These are phyloP conservation scores for Auriscalpium orientale DNA, from an alignment of 768 basidiomycete genomes.

Conservation along the genomic window DNA sequence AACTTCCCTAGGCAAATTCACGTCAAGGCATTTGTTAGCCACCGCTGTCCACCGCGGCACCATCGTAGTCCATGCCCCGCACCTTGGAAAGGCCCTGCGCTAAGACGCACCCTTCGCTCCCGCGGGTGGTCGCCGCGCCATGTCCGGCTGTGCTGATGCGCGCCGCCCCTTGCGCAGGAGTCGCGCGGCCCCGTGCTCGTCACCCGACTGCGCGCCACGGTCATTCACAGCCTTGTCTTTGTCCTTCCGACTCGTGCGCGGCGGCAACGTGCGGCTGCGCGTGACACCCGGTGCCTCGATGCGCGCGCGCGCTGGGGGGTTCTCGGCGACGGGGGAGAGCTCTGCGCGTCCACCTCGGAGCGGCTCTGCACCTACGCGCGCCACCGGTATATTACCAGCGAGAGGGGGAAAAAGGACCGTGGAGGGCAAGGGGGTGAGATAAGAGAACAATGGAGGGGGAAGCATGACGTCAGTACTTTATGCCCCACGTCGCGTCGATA, in stretches of 20 bases:
- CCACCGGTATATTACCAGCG: conserved; percentile 16
- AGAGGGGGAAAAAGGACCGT: conserved; percentile 22
- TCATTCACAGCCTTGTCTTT: not conserved
- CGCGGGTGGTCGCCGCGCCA: not conserved
- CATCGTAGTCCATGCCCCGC: no score
- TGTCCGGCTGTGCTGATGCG: not conserved
- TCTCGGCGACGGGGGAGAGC: conserved; percentile 44
- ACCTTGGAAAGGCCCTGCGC: no score
- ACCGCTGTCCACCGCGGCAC: no score
- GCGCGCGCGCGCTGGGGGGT: conserved; percentile 19
- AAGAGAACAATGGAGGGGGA: not conserved
- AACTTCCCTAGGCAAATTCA: no score
- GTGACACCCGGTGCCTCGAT: conserved; percentile 34
- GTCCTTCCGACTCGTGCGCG: not conserved
- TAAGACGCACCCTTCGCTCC: not conserved
- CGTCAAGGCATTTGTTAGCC: no score
- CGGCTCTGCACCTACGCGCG: not conserved
- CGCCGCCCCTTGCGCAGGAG: not conserved
- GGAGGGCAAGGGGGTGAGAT: not conserved
- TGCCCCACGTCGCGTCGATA: not conserved
- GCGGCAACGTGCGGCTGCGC: conserved; percentile 61
- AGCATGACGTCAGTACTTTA: not conserved
- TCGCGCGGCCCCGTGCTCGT: not conserved
- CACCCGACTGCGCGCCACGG: no score
- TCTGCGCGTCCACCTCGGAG: conserved; percentile 11